Percentiles rank a stretch among this genome's conserved stretches.
Evolutionary conservation across 2,329 filamentous ascomycete genomes (phyloP).

Genomic region (Fusarium tjaetaba): DNA sequence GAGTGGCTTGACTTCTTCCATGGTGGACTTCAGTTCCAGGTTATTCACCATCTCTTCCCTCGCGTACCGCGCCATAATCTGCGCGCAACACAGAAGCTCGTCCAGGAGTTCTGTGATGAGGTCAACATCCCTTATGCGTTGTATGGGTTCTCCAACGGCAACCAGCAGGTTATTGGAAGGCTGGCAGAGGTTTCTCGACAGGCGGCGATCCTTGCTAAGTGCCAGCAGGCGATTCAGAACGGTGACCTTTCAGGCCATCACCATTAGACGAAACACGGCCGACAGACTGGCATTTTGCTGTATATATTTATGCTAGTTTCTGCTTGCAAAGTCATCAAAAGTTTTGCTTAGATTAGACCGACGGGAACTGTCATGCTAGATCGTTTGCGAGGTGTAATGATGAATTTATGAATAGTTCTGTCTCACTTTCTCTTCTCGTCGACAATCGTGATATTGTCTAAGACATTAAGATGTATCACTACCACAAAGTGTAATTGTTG

Average conservation of each 20-base stretch:
- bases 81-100: conserved; percentile 76
- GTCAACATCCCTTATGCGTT: conserved; percentile 86
- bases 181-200: conserved; percentile 84
- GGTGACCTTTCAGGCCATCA: conserved; percentile 41
- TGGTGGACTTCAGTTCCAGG: conserved; percentile 89
- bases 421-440: neutral
- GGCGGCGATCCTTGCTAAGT: conserved; percentile 79
- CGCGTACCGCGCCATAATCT: conserved; percentile 88
- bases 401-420: neutral
- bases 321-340: neutral
- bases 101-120: conserved; percentile 83
- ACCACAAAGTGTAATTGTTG: conserved; percentile 1
- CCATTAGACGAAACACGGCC: conserved; percentile 9
- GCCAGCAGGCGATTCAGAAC: conserved; percentile 64
- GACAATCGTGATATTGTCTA: conserved; percentile 13
- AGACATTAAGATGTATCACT: neutral
- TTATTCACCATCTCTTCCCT: conserved; percentile 86
- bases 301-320: conserved; percentile 13
- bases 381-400: conserved; percentile 13
- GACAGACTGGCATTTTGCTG: conserved; percentile 1
- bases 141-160: conserved; percentile 86
- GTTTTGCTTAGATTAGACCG: neutral
- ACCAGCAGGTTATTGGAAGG: conserved; percentile 79
- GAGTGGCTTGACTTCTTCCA: conserved; percentile 90
- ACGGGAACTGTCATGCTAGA: neutral